Evolutionary conservation across 2,329 filamentous ascomycete species (phyloP), one percentile per base, ranked within the genome.

Genomic region (Ramularia endophylla): DNA sequence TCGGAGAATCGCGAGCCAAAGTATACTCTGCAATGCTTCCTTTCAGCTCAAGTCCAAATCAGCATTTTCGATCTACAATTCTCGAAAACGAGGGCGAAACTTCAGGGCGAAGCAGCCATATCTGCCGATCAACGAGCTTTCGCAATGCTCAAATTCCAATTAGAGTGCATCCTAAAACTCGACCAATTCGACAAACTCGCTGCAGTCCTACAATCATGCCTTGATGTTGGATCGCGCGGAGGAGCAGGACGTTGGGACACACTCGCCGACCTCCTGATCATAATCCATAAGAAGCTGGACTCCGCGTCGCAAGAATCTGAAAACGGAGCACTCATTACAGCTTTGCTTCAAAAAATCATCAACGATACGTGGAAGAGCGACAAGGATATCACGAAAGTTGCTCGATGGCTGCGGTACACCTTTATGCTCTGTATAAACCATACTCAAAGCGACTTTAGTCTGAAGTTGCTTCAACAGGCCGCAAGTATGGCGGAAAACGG

Each of bases 381-480:
- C 1, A 78, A 81, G 32, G 73, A 83, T 47, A 69, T 70, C 4
- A 57, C 61, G 1, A 80, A 78, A 52, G 68, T 94, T 1, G 77
- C 84, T 6, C 83, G 83, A 53, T 94, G 92, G 68, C 75, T 90
- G 33, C 78, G 86, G 1, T 88, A 85, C 53, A 70, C 92, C 2
- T 85, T 90, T 50, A 82, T 85, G 47, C 69, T 79, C 1, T 74
- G 83, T 0, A 64, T 88, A 4, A 73, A 80, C 34, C 72, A 78
- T 15, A 38, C 19, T 5, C 27, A 50, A 7, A 36, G 40, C 32
- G 29, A 38, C 12, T 50, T 59, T 33, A 47, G 47, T 2, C 39
- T 58, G 13, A 53, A 56, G 41, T 69, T 87, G 3, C 65, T 87
- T 6, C 73, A 80, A n/a, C 80, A 87, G 55, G 76, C 79, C 1